Percentiles rank a stretch among this genome's conserved stretches.
phyloP scores from a whole-genome alignment of 306 rosid genomes.

The Morella rubra region DNA sequence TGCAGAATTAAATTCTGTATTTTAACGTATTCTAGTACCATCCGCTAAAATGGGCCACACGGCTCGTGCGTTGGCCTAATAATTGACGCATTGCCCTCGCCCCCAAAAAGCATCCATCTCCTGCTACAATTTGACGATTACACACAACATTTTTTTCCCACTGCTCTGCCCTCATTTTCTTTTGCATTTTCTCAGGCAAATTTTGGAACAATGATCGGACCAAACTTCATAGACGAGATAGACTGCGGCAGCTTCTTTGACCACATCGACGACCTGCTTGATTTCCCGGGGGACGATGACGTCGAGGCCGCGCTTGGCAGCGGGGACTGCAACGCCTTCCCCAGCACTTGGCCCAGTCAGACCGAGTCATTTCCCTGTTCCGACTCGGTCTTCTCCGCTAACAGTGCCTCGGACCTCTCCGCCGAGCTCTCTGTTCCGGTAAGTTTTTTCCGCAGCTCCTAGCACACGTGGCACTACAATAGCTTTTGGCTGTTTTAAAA shows the following conservation, averaged over 20 bases:
- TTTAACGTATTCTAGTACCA: background rate
- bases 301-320: conserved; percentile 43
- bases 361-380: conserved; percentile 44
- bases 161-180: background rate
- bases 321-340: conserved; percentile 42
- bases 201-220: conserved; percentile 59
- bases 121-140: background rate
- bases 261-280: conserved; percentile 89
- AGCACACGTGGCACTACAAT: background rate
- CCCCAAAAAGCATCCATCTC: background rate
- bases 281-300: conserved; percentile 62
- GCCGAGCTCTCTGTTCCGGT: conserved; percentile 95
- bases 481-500: background rate
- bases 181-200: conserved; percentile 32
- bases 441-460: conserved; percentile 13
- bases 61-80: conserved; percentile 26
- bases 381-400: conserved; percentile 69
- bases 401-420: conserved; percentile 71
- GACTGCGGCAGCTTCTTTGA: conserved; percentile 95
- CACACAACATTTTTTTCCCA: background rate
- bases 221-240: conserved; percentile 68
- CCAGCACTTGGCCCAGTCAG: conserved; percentile 58
- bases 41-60: conserved; percentile 42
- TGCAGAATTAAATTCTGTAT: background rate
- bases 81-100: background rate